Percentiles rank a stretch among this genome's conserved stretches.
These are phyloP conservation scores for Entoloma clypeatum DNA, from an alignment of 1,284 basidiomycete species.

Conservation along the genomic window DNA sequence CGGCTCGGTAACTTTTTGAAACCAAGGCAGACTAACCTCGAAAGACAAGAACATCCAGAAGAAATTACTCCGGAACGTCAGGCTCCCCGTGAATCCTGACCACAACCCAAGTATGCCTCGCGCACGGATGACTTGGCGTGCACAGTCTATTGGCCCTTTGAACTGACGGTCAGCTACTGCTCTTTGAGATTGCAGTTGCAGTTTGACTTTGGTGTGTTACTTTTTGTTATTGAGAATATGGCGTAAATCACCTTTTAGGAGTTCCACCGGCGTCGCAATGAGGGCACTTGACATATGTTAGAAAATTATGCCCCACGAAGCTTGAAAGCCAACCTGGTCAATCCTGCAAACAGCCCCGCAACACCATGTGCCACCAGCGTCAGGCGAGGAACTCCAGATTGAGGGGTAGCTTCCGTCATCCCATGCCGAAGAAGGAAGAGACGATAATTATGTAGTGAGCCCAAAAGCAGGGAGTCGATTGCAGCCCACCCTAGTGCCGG, in stretches of 20 bases:
- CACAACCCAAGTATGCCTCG: constrained; percentile 59
- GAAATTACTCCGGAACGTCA: constrained; percentile 62
- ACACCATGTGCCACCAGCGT: constrained; percentile 59
- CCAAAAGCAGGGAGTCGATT: constrained; percentile 72
- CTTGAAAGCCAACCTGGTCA: constrained; percentile 52
- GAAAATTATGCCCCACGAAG: constrained; percentile 3
- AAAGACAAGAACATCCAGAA: constrained; percentile 67
- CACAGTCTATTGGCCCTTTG: constrained; percentile 62
- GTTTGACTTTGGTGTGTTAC: constrained; percentile 48
- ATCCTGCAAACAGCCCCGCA: constrained; percentile 72
- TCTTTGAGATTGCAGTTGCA: constrained; percentile 71
- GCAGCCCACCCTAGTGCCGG: constrained; percentile 77
- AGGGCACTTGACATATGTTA: constrained; percentile 49
- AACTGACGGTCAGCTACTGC: constrained; percentile 53
- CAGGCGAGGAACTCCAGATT: constrained; percentile 43
- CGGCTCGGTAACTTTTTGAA: constrained; percentile 1
- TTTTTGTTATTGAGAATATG: constrained; percentile 2
- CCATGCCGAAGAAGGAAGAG: constrained; percentile 53
- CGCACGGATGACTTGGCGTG: constrained; percentile 48
- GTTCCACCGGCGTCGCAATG: constrained; percentile 70
- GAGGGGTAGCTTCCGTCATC: constrained; percentile 49
- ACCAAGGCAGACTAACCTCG: constrained; percentile 38
- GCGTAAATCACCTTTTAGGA: constrained; percentile 53
- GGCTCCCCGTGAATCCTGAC: constrained; percentile 61
- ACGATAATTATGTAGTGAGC: constrained; percentile 73